Evolutionary conservation across 1,284 basidiomycete species (phyloP), one percentile per base, ranked within the genome.

Genomic region (Melampsora allii-populina): DNA sequence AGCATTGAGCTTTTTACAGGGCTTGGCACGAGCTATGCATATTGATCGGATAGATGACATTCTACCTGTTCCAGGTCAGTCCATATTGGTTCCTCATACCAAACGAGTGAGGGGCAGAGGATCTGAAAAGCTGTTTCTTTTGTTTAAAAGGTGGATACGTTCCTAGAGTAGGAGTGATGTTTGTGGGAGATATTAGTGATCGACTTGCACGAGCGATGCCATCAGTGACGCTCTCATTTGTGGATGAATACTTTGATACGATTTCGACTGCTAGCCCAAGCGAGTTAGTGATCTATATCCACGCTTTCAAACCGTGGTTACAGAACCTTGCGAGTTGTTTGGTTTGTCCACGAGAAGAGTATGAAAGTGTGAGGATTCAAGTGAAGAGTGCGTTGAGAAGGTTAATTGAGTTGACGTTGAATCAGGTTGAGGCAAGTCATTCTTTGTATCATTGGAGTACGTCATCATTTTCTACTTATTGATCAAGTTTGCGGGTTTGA

Each of bases 291-390:
- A 72, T 86, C 67, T 91, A 88, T 78, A 81, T 93, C 21, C 87
- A 89, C 76, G 93, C 92, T 79, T 85, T 94, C 83, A 86, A 86
- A 59, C 91, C 92, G 2, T 95, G 92, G 92, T 85, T 94, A 61
- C 87, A 86, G 80, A 93, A 94, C 79, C 83, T 95, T 2, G 84
- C 86, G 1, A 80, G 84, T 24, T 93, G 91, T 78, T 86, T 87
- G 48, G 88, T 89, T 77, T 88, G 91, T 0, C 86, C 87, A 0
- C 85, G 85, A 76, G 81, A 82, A 36, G 81, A 81, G 36, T 59
- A 79, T 77, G 24, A 73, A 76, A 78, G 79, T 27, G 76, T 73
- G 42, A 77, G 78, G 58, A 80, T 79, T 72, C 78, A 78, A 53
- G 80, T 94, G 24, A 86, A 90, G 12, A 91, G 93, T 79, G 89